Base-by-base conservation (phyloP, 306 rosid genomes). In the Spatholobus suberectus region DNA sequence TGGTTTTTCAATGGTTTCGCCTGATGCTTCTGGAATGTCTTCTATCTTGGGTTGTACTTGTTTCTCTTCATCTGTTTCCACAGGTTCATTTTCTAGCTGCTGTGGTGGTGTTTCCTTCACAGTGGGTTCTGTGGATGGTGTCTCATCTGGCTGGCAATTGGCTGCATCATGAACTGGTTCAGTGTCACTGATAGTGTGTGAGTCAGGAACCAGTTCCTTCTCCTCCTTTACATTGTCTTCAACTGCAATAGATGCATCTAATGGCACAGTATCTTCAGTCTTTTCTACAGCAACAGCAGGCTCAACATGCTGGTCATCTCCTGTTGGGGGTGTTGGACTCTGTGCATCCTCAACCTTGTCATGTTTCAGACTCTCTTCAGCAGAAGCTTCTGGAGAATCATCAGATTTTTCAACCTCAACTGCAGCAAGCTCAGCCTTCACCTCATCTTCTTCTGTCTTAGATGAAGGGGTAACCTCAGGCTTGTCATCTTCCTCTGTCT, bases 401-500 rank as follows among this genome's bases (percentile, higher is more conserved):
- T 40, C 77, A 5, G 52, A 12, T 69, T 88, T 82, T 67, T 87
- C 82, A 1, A 44, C 68, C 67, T 78, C 85, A 35, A 46, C 82
- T 24, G 41, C 63, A 5, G 79, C 51, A 65, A 82, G 73, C 55
- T 70, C 88, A 3, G 66, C 75, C 63, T 63, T 82, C 74, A 82
- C 52, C 11, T 79, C 84, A 34, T 85, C 76, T 71, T 82, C 74
- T 72, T 72, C 61, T 58, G 70, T 38, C 49, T 70, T 79, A 10
- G 89, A 37, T 55, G 55, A 27, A 73, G 83, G 83, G 34, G 75
- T 41, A 20, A 70, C 81, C 17, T 83, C 83, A 0, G 78, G 84
- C 81, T 90, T 77, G 74, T 69, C 82, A 9, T 81, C 83, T 51
- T n/a, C n/a, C n/a, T n/a, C n/a, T n/a, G n/a, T n/a, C n/a, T n/a